Evolutionary conservation across 805 yeast genomes (phyloP), one percentile per base, ranked within the genome.

Genomic region (Saccharomycopsis sp.): DNA sequence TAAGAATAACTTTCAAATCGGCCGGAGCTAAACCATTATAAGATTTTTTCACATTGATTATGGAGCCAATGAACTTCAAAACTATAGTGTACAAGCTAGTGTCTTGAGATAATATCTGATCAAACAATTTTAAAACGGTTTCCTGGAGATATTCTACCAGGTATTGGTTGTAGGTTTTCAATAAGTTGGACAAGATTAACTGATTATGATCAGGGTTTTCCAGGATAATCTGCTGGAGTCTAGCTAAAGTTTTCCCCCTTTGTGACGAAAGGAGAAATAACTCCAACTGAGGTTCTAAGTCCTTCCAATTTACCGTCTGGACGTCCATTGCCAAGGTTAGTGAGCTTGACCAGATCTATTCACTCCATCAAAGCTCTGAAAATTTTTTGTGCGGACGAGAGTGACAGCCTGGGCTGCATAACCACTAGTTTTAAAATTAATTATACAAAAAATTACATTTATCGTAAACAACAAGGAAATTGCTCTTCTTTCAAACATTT

Each of bases 1-100:
- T 4, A 9, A 39, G 25, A 17, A 40, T 20, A 17, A 32, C 28
- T 17, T 31, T 18, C 32, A 44, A 37, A 37, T 44, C 47, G 8
- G 26, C 18, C 6, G 30, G 25, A 18, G 40, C 47, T 4, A 39
- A 27, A 3, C 36, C 28, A 21, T 17, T 18, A 21, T 39, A 44
- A 13, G 30, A 21, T 25, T 31, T 40, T 17, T 34, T 40, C 13
- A 34, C 17, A 25, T 37, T 28, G 27, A 42, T 23, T 13, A 18
- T 31, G 5, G n/a, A 15, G 20, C 29, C 20, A 15, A 37, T 15
- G 21, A 33, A 42, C 15, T 35, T 39, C 31, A 37, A 3, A 15
- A 34, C 14, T 23, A 32, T 17, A 21, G 21, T 2, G n/a, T 17
- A 12, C 27, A 18, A 36, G 28, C 37, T 15, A 17, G 15, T 5